Conservation (phyloP, 306 rosid species). For the Comarum palustre region DNA sequence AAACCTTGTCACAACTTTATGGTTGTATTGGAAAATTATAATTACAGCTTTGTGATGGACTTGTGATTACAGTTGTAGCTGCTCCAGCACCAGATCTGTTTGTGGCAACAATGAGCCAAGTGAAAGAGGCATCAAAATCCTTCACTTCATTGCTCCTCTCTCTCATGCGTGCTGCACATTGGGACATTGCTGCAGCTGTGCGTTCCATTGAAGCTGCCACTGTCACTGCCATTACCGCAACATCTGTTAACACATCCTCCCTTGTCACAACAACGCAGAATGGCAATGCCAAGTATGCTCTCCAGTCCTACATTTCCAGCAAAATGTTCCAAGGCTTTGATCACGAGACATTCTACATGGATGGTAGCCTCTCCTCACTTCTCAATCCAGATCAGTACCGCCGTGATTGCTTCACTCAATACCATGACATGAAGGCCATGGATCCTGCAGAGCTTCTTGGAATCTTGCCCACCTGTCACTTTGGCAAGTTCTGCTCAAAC, state of each 20-base stretch:
- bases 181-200: constrained; percentile 94
- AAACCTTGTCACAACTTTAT: not conserved
- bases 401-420: constrained; percentile 82
- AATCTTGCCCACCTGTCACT: constrained; percentile 77
- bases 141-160: constrained; percentile 77
- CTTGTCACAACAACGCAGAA: constrained; percentile 22
- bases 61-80: constrained; percentile 43
- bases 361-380: constrained; percentile 88
- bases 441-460: constrained; percentile 94
- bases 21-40: not conserved
- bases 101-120: constrained; percentile 67
- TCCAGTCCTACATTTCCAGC: constrained; percentile 75
- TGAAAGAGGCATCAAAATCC: constrained; percentile 71
- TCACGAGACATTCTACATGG: constrained; percentile 99
- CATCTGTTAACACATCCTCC: constrained; percentile 28
- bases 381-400: constrained; percentile 93
- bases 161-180: constrained; percentile 87
- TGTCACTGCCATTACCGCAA: constrained; percentile 28
- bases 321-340: constrained; percentile 88
- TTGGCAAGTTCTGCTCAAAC: constrained; percentile 87
- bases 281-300: constrained; percentile 66
- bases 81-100: constrained; percentile 66
- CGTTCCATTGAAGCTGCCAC: constrained; percentile 91
- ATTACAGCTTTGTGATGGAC: not conserved
- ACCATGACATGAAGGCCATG: constrained; percentile 90